Conservation (phyloP, 2,329 filamentous ascomycete species). For the Alternaria angustiovoidea region DNA sequence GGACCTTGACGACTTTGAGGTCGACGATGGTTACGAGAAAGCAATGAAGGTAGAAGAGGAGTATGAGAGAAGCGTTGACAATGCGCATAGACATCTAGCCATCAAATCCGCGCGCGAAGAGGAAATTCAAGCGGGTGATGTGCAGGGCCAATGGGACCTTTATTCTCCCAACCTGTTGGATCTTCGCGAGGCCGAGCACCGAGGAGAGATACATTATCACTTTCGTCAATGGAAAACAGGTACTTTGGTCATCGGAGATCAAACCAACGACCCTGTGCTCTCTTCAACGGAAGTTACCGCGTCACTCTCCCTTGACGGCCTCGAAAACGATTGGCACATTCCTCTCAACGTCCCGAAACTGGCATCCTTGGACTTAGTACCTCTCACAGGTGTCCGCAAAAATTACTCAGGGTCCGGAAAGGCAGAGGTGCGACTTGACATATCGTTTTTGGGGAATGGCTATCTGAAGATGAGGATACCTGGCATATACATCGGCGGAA, state of each 20-base stretch:
- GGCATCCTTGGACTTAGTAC: background rate
- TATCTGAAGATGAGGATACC: background rate
- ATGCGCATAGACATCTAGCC: background rate
- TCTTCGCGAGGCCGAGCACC: background rate
- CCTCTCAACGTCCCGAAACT: background rate
- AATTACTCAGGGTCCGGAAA: background rate
- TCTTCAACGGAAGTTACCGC: background rate
- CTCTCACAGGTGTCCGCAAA: background rate
- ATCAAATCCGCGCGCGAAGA: background rate
- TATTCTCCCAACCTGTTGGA: background rate
- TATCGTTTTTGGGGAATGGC: background rate
- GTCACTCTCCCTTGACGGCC: fast-evolving
- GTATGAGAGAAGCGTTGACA: background rate
- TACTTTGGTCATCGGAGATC: background rate
- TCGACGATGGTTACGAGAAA: background rate
- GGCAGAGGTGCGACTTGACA: background rate
- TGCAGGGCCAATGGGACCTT: background rate
- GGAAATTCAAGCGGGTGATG: background rate
- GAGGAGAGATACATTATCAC: background rate
- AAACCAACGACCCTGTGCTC: fast-evolving
- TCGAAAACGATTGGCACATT: background rate
- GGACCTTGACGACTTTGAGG: background rate
- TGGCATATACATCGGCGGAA: background rate
- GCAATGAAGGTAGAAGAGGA: background rate
- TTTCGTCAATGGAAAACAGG: background rate